Conservation (phyloP, 345 rosid genomes). For the Draba incana region DNA sequence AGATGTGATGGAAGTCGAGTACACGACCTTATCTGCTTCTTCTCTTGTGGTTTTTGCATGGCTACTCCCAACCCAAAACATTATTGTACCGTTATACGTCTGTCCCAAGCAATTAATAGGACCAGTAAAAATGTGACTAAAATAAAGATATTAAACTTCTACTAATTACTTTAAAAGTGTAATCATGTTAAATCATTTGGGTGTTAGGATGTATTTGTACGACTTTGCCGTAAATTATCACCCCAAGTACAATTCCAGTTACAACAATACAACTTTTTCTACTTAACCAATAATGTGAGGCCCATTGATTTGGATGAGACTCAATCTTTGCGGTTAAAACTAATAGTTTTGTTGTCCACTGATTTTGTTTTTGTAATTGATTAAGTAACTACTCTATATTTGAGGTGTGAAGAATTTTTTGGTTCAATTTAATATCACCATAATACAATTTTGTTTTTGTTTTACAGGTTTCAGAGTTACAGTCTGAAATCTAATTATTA, state of each 20-base stretch:
- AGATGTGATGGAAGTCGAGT: neutral
- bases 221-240: neutral
- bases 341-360: too few species aligned
- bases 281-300: too few species aligned
- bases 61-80: neutral
- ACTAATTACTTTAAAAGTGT: neutral
- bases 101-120: neutral
- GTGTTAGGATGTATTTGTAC: neutral
- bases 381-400: too few species aligned
- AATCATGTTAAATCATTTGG: neutral
- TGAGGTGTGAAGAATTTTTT: too few species aligned
- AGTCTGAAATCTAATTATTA: neutral
- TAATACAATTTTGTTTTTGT: too few species aligned
- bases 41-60: neutral
- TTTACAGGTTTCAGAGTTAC: too few species aligned
- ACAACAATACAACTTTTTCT: too few species aligned
- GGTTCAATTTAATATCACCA: too few species aligned
- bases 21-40: neutral
- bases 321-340: too few species aligned
- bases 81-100: neutral
- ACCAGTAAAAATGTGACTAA: neutral
- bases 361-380: too few species aligned
- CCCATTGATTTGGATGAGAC: too few species aligned
- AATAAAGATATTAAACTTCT: neutral
- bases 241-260: neutral